Percentiles rank a stretch among this genome's conserved stretches.
Evolutionary conservation across 1,139 yeast genomes (phyloP).

Genomic region (Yamadazyma oceani): DNA sequence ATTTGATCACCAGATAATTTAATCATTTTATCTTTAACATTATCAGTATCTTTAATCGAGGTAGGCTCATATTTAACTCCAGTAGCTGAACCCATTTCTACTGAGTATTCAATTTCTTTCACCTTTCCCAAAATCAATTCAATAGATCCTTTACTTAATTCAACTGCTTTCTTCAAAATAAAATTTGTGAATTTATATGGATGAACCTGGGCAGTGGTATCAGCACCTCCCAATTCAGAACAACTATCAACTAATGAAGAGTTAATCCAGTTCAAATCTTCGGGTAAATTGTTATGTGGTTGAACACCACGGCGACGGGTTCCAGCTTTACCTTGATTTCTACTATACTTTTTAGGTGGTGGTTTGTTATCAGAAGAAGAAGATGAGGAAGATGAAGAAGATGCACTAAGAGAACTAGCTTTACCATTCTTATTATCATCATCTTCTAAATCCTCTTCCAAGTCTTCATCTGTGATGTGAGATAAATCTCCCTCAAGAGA

Average conservation of each 20-base stretch:
- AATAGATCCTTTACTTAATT: slow-evolving; percentile 68
- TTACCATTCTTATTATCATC: slow-evolving; percentile 18
- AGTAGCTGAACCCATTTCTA: slow-evolving; percentile 63
- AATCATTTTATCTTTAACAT: slow-evolving; percentile 24
- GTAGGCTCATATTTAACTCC: slow-evolving; percentile 68
- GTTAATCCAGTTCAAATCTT: slow-evolving; percentile 79
- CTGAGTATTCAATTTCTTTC: slow-evolving; percentile 59
- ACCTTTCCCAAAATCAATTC: slow-evolving; percentile 86
- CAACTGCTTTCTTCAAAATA: slow-evolving; percentile 76
- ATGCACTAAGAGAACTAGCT: too few relatives aligned
- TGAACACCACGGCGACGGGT: slow-evolving; percentile 14
- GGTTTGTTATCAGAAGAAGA: slow-evolving; percentile 26
- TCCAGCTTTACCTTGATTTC: slow-evolving; percentile 10
- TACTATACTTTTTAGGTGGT: slow-evolving; percentile 37
- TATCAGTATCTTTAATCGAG: slow-evolving; percentile 37
- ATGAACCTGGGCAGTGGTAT: slow-evolving; percentile 94
- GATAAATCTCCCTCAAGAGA: slow-evolving; percentile 82
- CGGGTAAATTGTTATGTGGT: slow-evolving; percentile 70
- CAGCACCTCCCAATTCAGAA: slow-evolving; percentile 80
- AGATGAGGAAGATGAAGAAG: slow-evolving; percentile 4
- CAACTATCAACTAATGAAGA: slow-evolving; percentile 66
- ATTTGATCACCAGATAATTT: slow-evolving; percentile 68
- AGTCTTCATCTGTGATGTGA: slow-evolving; percentile 25
- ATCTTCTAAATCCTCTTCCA: slow-evolving; percentile 11
- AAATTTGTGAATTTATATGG: slow-evolving; percentile 90